A percentile compares a stretch with the other conserved stretches of the same genome.
These are phyloP conservation scores for Fonsecaea multimorphosa DNA, from an alignment of 2,329 filamentous ascomycete genomes.

Conservation along the genomic window DNA sequence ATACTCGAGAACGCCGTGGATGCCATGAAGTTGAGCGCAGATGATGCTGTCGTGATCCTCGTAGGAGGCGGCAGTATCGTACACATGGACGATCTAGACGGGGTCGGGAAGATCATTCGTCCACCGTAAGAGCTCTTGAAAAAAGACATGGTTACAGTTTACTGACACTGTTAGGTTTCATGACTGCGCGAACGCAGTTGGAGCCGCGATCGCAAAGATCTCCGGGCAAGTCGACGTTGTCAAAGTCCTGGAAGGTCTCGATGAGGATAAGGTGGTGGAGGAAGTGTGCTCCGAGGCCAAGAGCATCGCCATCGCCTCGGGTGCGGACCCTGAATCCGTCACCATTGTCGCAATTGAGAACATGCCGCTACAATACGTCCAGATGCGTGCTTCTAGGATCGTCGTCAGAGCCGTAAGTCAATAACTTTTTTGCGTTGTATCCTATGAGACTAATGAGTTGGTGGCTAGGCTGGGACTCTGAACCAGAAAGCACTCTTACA, in stretches of 20 bases:
- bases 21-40: slow-evolving; percentile 62
- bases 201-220: slow-evolving; percentile 64
- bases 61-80: slow-evolving; percentile 65
- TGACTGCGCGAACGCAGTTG: slow-evolving; percentile 66
- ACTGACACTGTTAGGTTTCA: slow-evolving; percentile 45
- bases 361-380: slow-evolving; percentile 44
- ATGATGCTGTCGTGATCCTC: slow-evolving; percentile 57
- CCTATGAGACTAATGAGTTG: neutral
- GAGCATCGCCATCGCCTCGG: slow-evolving; percentile 29
- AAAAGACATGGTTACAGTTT: neutral
- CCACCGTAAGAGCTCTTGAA: slow-evolving; percentile 46
- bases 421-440: neutral
- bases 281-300: slow-evolving; percentile 36
- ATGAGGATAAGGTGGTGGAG: slow-evolving; percentile 41
- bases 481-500: slow-evolving; percentile 17
- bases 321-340: slow-evolving; percentile 35
- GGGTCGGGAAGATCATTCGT: slow-evolving; percentile 58
- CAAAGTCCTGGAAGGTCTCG: slow-evolving; percentile 46
- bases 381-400: slow-evolving; percentile 44
- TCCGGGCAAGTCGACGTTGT: slow-evolving; percentile 60
- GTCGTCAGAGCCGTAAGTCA: slow-evolving; percentile 45
- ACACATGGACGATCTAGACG: slow-evolving; percentile 55
- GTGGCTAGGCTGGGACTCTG: slow-evolving; percentile 12
- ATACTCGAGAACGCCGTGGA: slow-evolving; percentile 62
- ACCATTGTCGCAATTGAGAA: slow-evolving; percentile 46